These are phyloP conservation scores for Pythium inflatum DNA, from an alignment of 352 stramenopile species.

Conservation along the genomic window DNA sequence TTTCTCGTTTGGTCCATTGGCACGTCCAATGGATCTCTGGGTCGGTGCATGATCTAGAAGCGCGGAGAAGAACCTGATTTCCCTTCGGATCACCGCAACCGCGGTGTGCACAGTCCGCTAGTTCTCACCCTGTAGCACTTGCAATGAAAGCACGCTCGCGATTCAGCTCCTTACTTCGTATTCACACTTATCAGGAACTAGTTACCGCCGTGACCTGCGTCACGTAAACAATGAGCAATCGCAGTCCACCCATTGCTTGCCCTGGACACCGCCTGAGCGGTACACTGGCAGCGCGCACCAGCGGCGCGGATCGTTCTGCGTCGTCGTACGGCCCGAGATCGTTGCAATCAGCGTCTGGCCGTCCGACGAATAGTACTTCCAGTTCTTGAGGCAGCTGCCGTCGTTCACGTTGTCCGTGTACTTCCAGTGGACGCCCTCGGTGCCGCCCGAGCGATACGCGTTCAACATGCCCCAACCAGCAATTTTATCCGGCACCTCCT, in stretches of 20 bases:
- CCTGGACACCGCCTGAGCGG: not conserved
- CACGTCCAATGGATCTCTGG: not conserved
- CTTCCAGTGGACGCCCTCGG: constrained; percentile 21
- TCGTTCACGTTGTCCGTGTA: constrained; percentile 24
- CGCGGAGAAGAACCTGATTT: too few relatives aligned
- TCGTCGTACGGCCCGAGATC: not conserved
- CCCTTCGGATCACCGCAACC: too few relatives aligned
- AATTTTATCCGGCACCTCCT: not conserved
- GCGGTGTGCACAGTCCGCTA: too few relatives aligned
- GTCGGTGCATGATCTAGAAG: not conserved
- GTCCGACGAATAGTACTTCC: constrained; percentile 14
- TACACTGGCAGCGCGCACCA: constrained; percentile 27
- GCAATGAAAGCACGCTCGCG: too few relatives aligned
- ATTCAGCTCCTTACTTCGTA: too few relatives aligned
- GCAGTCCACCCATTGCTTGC: constrained; percentile 11
- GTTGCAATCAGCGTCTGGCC: not conserved
- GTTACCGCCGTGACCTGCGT: too few relatives aligned
- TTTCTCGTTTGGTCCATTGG: not conserved
- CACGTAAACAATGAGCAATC: too few relatives aligned
- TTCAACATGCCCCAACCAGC: constrained; percentile 15
- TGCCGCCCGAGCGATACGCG: constrained; percentile 19
- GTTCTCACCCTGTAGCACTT: too few relatives aligned
- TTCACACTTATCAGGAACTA: too few relatives aligned
- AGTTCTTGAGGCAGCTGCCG: constrained; percentile 13
- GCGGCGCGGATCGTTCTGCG: not conserved